These are phyloP conservation scores for Colletotrichum simmondsii DNA, from an alignment of 2,329 filamentous ascomycete species.

Conservation along the genomic window DNA sequence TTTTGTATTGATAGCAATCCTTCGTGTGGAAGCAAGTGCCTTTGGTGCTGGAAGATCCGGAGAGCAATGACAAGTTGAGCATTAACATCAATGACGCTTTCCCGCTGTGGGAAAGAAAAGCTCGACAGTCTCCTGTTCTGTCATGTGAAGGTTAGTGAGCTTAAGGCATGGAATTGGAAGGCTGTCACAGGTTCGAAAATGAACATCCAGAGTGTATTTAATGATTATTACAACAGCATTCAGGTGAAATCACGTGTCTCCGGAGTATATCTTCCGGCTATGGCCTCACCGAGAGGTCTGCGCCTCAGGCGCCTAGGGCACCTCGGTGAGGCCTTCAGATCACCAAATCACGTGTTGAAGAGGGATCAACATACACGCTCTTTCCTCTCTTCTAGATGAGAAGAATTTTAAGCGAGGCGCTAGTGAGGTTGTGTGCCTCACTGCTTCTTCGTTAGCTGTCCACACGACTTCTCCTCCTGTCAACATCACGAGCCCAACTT, in stretches of 20 bases:
- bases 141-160: no score
- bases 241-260: neutral
- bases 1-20: no score
- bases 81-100: no score
- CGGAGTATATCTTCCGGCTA: neutral
- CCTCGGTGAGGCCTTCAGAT: constrained; percentile 1
- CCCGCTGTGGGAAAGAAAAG: no score
- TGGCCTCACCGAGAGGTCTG: neutral
- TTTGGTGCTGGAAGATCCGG: no score
- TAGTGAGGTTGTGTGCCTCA: neutral
- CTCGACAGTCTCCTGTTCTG: no score
- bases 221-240: neutral
- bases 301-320: constrained; percentile 11
- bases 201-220: neutral
- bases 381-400: neutral
- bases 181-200: neutral
- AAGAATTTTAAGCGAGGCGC: constrained; percentile 1
- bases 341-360: constrained; percentile 21
- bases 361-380: neutral
- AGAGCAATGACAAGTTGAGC: no score
- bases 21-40: no score
- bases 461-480: neutral
- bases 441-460: neutral
- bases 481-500: neutral
- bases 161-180: no score